phyloP scores from a whole-genome alignment of 306 rosid species.

The Corylus avellana region DNA sequence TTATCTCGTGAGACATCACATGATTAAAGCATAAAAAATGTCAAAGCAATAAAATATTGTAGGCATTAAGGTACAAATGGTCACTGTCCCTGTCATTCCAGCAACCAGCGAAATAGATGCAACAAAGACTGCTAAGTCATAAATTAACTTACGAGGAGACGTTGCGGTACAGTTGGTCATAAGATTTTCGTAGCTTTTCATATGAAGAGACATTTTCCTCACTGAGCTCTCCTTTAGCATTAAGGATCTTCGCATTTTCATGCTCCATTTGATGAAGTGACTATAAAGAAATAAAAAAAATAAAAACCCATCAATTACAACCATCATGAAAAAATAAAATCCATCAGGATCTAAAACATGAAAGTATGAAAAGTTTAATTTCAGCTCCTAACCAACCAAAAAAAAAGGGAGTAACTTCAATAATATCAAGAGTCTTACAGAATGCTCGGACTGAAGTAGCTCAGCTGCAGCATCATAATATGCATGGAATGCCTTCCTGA shows the following conservation, averaged over 20 bases:
- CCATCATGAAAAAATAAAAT: background rate
- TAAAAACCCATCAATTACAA: constrained; percentile 29
- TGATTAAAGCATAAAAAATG: background rate
- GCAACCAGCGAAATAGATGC: constrained; percentile 9
- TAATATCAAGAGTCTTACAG: constrained; percentile 54
- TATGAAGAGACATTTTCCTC: constrained; percentile 84
- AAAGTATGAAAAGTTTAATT: background rate
- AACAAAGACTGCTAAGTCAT: constrained; percentile 10
- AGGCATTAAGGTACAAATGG: background rate
- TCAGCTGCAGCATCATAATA: constrained; percentile 88
- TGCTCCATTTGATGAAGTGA: constrained; percentile 92
- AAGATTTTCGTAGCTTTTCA: constrained; percentile 96
- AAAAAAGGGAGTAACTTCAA: constrained; percentile 3
- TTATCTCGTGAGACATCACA: background rate
- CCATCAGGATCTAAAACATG: constrained; percentile 13
- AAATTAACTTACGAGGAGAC: constrained; percentile 82
- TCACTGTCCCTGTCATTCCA: no score
- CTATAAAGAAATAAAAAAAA: constrained; percentile 41
- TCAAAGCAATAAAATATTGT: background rate
- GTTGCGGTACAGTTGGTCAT: constrained; percentile 83
- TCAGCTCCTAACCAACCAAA: constrained; percentile 13
- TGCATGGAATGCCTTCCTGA: constrained; percentile 77
- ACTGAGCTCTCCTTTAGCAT: constrained; percentile 95
- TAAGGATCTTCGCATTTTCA: constrained; percentile 92
- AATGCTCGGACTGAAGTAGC: constrained; percentile 93